Evolutionary conservation across 495 filamentous ascomycete species (phyloP).

Genomic region (Acidomyces sp.): DNA sequence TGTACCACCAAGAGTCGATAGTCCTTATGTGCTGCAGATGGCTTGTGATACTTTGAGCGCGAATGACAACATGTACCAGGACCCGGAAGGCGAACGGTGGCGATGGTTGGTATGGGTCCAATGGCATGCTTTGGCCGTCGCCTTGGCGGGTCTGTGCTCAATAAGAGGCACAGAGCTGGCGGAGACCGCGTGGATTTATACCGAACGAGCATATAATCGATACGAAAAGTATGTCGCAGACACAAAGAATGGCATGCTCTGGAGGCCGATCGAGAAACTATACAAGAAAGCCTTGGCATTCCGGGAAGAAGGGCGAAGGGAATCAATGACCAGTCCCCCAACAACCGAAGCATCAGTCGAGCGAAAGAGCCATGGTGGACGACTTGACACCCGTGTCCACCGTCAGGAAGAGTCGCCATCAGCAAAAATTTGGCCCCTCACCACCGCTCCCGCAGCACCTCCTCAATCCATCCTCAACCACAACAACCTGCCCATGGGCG

Average conservation of each 20-base stretch:
- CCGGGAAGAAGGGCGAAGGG: conserved; percentile 7
- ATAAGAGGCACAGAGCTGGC: conserved; percentile 14
- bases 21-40: conserved; percentile 13
- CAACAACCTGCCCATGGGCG: neutral
- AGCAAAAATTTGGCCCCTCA: too few relatives aligned
- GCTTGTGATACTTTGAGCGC: conserved; percentile 7
- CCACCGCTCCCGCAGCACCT: too few relatives aligned
- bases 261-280: conserved; percentile 19
- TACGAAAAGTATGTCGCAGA: conserved; percentile 10
- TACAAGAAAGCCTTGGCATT: conserved; percentile 16
- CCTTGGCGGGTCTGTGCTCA: conserved; percentile 16
- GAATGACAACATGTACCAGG: conserved; percentile 2
- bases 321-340: too few relatives aligned
- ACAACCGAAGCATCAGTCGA: too few relatives aligned
- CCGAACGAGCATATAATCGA: conserved; percentile 10
- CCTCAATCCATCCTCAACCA: too few relatives aligned
- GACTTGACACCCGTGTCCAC: too few relatives aligned
- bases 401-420: too few relatives aligned
- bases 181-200: conserved; percentile 12
- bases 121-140: conserved; percentile 17
- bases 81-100: conserved; percentile 8
- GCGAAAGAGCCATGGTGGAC: too few relatives aligned
- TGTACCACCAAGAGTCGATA: conserved; percentile 14
- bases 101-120: conserved; percentile 18
- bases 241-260: conserved; percentile 15